Base-by-base conservation (phyloP, 139 green algal genomes). In the Nannochloris sp. region DNA sequence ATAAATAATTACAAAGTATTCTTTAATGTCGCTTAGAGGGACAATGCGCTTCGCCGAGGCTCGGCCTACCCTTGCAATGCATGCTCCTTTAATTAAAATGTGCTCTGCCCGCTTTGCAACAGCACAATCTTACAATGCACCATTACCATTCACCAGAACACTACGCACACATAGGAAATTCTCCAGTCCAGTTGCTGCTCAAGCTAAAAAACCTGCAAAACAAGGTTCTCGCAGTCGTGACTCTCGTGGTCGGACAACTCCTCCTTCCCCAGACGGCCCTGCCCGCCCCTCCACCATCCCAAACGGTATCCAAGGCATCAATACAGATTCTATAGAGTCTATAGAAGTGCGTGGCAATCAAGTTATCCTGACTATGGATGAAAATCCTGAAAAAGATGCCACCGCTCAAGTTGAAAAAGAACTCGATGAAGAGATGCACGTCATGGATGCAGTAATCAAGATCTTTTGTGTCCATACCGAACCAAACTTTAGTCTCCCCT, bases 401-500 rank as follows among this genome's bases (percentile, higher is more conserved):
- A 2, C 35, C 25, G 7, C 45, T 36, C 35, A 38, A 25, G 12
- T 15, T 24, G 39, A 63, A 24, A 15, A 23, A n/a, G 33, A 64
- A 15, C 25, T 70, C 24, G 34, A 69, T 38, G 30, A 32, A 10
- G 53, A 58, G 13, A 46, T 39, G 23, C 39, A 61, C 3, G 71
- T 81, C 23, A 84, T 84, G 78, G 70, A 86, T 47, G 80, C 80
- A 0, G 80, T 86, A 30, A 67, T 84, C 44, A 86, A 86, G 47
- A 66, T 81, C 4, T 92, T 78, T 64, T 96, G 88, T 65, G 78
- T 83, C 39, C 90, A 96, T 74, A 89, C 79, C 3, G 79, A 95
- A 67, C 90, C 90, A 23, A 95, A 96, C 77, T 95, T 81, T 68
- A 78, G 48, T 1, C 73, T 96, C 35, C 90, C 90, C n/a, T 96